Evolutionary conservation across 169 alveolate genomes (phyloP), one percentile per base, ranked within the genome.

Genomic region (Haemoproteus tartakovskyi): DNA sequence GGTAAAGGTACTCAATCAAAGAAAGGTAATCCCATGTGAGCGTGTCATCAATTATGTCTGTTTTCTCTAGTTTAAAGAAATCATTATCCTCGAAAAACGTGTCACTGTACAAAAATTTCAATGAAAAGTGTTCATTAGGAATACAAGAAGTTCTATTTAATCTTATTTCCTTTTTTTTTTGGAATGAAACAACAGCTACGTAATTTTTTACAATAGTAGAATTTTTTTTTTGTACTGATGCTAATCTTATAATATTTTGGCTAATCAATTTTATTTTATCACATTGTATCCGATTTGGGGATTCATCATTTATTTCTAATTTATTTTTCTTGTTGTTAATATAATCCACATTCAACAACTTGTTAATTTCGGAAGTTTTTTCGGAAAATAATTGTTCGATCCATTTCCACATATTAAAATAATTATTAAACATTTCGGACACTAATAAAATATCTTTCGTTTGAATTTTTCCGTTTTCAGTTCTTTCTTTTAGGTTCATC

Each of bases 331-430:
- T 33, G 5, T 33, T 16, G 12, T 38, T 16, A 26, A 21, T 52
- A 0, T 54, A 54, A 24, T 70, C 56, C 33, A 21, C 40, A 22
- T 56, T 57, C 16, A 56, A 0, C 57, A 74, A n/a, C 22, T 57
- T 74, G 33, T 57, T 74, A 19, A 74, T 57, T 48, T 74, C 62
- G 22, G 43, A 74, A 57, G 59, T 57, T 27, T 56, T 56, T 9
- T 74, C 57, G 5, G 41, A 57, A 57, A 54, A 74, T 11, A 74
- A 45, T 22, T 78, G 21, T 16, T 74, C 84, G 19, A 74, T 29
- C 84, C 84, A 74, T 45, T 46, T 30, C 84, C 84, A 74, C 46
- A 74, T 50, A 48, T 74, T 74, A 30, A 45, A 30, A 60, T 74
- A 74, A 40, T 57, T 74, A 11, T 74, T 78, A 41, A 57, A 74